Evolutionary conservation across 148 eudicot genomes (phyloP).

Genomic region (Dianthus caryophyllus): DNA sequence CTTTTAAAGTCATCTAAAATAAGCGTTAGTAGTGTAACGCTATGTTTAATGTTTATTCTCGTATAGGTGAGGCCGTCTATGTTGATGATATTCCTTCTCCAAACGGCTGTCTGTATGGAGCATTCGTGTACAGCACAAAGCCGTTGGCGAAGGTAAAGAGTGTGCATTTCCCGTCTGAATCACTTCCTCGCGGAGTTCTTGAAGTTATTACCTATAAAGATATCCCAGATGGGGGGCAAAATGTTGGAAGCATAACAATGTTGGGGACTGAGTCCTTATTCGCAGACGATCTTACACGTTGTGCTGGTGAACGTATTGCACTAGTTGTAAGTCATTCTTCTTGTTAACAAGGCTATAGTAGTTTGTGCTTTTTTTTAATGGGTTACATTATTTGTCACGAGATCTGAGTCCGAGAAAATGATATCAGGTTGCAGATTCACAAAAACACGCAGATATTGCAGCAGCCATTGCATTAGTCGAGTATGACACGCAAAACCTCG

Average conservation of each 20-base stretch:
- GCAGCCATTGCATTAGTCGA: slow-evolving; percentile 59
- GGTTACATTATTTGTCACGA: neutral
- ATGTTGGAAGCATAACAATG: slow-evolving; percentile 44
- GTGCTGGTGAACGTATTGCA: slow-evolving; percentile 77
- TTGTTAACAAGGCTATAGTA: neutral
- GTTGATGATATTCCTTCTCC: slow-evolving; percentile 99
- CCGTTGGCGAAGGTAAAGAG: slow-evolving; percentile 67
- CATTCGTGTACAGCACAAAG: slow-evolving; percentile 81
- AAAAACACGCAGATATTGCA: slow-evolving; percentile 71
- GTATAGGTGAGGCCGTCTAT: slow-evolving; percentile 80
- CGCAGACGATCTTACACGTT: slow-evolving; percentile 67
- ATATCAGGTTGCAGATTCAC: slow-evolving; percentile 75
- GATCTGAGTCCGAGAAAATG: neutral
- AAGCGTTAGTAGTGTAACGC: neutral
- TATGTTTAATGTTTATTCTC: neutral
- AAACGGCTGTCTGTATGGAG: slow-evolving; percentile 72
- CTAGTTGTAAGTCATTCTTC: slow-evolving; percentile 54
- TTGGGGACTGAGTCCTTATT: slow-evolving; percentile 66
- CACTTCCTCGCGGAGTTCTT: slow-evolving; percentile 44
- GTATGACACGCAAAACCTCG: slow-evolving; percentile 63
- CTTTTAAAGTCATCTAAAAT: too few species aligned
- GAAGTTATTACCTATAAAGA: slow-evolving; percentile 56
- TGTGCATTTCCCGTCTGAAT: slow-evolving; percentile 41
- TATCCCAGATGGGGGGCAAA: slow-evolving; percentile 69
- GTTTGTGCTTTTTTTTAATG: neutral